Evolutionary conservation across 1,139 yeast genomes (phyloP).

Genomic region (Pichia sp.): DNA sequence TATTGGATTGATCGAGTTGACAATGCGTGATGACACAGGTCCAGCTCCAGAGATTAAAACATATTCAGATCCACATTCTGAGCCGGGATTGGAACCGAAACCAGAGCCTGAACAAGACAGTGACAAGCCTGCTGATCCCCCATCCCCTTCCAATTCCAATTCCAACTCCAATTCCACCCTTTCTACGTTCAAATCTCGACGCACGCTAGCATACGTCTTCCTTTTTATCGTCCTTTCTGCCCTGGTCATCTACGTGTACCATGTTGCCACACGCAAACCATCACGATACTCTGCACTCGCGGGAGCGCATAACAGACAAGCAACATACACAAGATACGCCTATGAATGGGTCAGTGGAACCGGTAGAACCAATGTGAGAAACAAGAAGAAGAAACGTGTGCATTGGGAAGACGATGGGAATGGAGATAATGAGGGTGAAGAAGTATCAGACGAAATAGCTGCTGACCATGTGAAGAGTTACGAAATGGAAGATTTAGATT

Average conservation of each 20-base stretch:
- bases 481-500: conserved; percentile 11
- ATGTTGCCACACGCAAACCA: conserved; percentile 18
- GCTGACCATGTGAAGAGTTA: neutral
- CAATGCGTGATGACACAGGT: conserved; percentile 5
- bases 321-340: conserved; percentile 10
- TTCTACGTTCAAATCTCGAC: too few relatives aligned
- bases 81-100: neutral
- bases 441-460: neutral
- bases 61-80: neutral
- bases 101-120: neutral
- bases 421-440: conserved; percentile 29
- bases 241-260: conserved; percentile 29
- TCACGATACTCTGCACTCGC: conserved; percentile 11
- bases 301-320: conserved; percentile 2
- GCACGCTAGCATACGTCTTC: conserved; percentile 3
- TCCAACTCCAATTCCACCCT: too few relatives aligned
- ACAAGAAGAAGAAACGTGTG: conserved; percentile 47
- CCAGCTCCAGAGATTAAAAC: neutral
- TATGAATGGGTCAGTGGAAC: conserved; percentile 12
- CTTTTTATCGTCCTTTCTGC: conserved; percentile 1
- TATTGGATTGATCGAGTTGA: conserved; percentile 59
- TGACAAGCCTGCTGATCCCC: neutral
- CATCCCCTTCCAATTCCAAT: neutral
- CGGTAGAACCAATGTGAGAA: neutral
- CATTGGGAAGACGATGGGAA: conserved; percentile 41